These are phyloP conservation scores for Cadophora luteo-olivacea DNA, from an alignment of 2,329 filamentous ascomycete species.

Conservation along the genomic window DNA sequence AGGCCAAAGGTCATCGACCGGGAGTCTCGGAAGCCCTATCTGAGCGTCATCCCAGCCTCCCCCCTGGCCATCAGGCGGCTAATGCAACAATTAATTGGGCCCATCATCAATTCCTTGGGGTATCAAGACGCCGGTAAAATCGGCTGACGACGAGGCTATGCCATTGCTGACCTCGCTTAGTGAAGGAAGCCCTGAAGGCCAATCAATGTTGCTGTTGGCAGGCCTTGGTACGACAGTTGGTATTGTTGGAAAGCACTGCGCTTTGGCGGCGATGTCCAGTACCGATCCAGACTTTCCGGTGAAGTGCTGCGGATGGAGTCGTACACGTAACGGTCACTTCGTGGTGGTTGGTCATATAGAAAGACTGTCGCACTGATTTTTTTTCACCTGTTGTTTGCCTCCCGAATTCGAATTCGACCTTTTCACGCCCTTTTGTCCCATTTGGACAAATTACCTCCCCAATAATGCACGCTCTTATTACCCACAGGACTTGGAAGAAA, in stretches of 20 bases:
- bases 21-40: conserved; percentile 2
- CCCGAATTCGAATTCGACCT: not conserved
- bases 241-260: not conserved
- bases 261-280: not conserved
- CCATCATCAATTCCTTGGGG: not conserved
- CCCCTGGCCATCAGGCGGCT: not conserved
- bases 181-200: not conserved
- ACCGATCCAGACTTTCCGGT: conserved; percentile 1
- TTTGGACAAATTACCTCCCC: not conserved
- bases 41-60: conserved; percentile 5
- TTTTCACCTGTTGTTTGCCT: not conserved
- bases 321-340: conserved; percentile 1
- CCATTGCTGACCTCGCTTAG: conserved; percentile 8
- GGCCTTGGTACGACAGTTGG: conserved; percentile 9
- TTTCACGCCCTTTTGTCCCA: not conserved
- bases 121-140: conserved; percentile 2
- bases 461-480: conserved; percentile 1
- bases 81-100: not conserved
- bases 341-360: conserved; percentile 4
- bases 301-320: conserved; percentile 3
- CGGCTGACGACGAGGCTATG: conserved; percentile 13
- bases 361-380: not conserved
- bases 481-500: conserved; percentile 13
- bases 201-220: conserved; percentile 6
- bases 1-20: not conserved